Evolutionary conservation across 1,284 basidiomycete species (phyloP), one percentile per base, ranked within the genome.

Genomic region (Uromyces viciae-fabae): DNA sequence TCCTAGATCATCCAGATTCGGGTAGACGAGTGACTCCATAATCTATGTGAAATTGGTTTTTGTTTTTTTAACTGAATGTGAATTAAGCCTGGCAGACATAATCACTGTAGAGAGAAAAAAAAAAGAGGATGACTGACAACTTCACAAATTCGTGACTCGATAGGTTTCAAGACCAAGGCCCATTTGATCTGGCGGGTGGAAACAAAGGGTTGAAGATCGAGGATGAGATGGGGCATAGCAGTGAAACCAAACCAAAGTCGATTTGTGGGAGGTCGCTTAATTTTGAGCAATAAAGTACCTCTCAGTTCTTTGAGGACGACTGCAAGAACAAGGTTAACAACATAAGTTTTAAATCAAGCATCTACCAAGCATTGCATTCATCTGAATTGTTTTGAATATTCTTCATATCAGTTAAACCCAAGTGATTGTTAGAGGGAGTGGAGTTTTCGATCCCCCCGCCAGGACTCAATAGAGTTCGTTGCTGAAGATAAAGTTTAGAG

Each of bases 191-290:
- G 93, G 15, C 88, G 89, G 84, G 94, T 93, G 86, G 93, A 94
- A 84, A 98, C 94, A 81, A 98, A 92, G 0, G 96, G 95, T 86
- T 95, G 92, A 77, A 98, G 92, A 82, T 91, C 90, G 83, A 98
- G 87, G 36, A 93, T 92, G 90, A 98, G 92, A 85, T 91, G 91
- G 0, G 97, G 96, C 86, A 91, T 90, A 82, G 92, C 89, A n/a
- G 95, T 97, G 86, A 99, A 99, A 0, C 94, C 95, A 86, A 95
- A 99, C 97, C 96, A 99, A 79, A 99, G 89, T 43, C 96, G 92
- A 85, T 93, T 96, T 85, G 92, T 94, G 0, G 97, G 97, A 14
- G 97, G 95, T n/a, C 91, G 90, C 86, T 98, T 99, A 83, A 98
- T 91, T 85, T 93, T 93, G 83, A 98, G 87, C 28, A 95, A 88